A percentile compares a stretch with the other conserved stretches of the same genome.
phyloP scores from a whole-genome alignment of 202 grass and related monocot species.

The Brachypodium distachyon region DNA sequence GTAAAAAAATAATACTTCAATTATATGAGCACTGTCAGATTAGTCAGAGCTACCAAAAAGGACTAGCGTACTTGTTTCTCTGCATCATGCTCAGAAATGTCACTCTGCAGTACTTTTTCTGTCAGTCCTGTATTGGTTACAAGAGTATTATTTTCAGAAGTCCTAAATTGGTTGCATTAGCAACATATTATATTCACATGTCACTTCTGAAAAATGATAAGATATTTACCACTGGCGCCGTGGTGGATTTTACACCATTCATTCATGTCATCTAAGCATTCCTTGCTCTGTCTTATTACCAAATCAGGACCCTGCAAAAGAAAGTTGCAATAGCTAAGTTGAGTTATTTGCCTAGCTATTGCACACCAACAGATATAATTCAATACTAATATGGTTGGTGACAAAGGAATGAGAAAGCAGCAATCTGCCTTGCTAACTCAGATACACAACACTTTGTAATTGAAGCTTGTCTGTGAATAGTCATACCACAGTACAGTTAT shows the following conservation, averaged over 20 bases:
- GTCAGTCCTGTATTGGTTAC: constrained; percentile 57
- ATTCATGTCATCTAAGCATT: constrained; percentile 76
- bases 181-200: background rate
- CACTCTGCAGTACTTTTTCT: constrained; percentile 52
- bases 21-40: background rate
- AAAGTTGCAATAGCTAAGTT: background rate
- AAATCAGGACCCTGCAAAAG: constrained; percentile 70
- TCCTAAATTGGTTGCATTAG: constrained; percentile 1
- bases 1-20: background rate
- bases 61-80: constrained; percentile 60
- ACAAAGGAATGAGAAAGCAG: constrained; percentile 15
- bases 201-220: background rate
- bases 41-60: background rate
- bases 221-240: constrained; percentile 54
- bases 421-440: background rate
- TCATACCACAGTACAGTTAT: no score
- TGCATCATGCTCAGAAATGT: constrained; percentile 56
- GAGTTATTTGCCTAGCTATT: background rate
- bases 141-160: background rate
- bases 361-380: constrained; percentile 1
- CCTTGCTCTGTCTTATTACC: constrained; percentile 73
- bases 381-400: background rate
- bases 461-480: no score
- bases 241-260: constrained; percentile 82
- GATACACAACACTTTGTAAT: background rate